phyloP scores from a whole-genome alignment of 257 asterid genomes.

The Capsicum pubescens region DNA sequence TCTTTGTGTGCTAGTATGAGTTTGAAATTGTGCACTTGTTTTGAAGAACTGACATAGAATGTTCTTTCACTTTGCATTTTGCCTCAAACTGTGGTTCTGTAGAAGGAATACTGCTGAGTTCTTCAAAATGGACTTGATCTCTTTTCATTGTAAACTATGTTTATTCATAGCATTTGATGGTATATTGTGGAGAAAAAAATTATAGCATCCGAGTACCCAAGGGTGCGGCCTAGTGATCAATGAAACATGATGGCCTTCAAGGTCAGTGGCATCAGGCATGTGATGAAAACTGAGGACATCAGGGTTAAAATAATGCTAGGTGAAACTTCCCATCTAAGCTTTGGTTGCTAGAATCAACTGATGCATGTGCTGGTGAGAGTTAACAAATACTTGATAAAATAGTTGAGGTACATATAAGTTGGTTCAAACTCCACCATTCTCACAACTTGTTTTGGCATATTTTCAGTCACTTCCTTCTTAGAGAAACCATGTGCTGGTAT shows the following conservation, averaged over 20 bases:
- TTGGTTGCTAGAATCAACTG: neutral
- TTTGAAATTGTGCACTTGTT: neutral
- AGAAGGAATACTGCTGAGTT: neutral
- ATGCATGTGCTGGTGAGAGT: neutral
- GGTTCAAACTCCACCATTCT: neutral
- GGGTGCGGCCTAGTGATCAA: neutral
- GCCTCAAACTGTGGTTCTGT: slow-evolving; percentile 3
- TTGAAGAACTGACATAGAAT: neutral
- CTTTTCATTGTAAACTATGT: neutral
- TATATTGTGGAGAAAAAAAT: neutral
- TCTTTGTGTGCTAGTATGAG: neutral
- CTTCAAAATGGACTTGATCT: slow-evolving; percentile 1
- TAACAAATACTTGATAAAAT: neutral
- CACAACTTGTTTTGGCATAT: neutral
- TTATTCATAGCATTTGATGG: neutral
- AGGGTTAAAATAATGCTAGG: neutral
- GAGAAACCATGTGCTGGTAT: slow-evolving; percentile 14
- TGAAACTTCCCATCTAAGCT: neutral
- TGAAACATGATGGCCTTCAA: neutral
- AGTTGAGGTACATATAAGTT: neutral
- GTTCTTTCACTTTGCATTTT: neutral
- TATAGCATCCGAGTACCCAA: neutral
- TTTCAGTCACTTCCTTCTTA: neutral
- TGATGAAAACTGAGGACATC: neutral
- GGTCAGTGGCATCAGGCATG: neutral